Evolutionary conservation across 495 filamentous ascomycete species (phyloP).

Genomic region (Letharia lupina): DNA sequence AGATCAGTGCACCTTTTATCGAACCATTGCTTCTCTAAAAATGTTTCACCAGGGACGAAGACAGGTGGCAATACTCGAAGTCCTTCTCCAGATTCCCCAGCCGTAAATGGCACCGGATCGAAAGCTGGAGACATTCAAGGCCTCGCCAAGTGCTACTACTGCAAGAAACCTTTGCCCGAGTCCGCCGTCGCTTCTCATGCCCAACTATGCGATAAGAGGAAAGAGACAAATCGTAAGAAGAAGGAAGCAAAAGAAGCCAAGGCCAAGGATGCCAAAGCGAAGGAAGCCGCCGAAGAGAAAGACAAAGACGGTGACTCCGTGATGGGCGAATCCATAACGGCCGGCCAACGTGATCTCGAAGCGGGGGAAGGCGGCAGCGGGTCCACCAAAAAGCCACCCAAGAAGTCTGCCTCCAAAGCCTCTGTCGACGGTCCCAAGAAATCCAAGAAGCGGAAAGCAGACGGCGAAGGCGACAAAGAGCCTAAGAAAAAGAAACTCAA

Average conservation of each 20-base stretch:
- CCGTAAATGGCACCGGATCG: conserved; percentile 68
- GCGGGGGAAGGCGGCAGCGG: conserved; percentile 27
- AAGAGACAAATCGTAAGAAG: conserved; percentile 65
- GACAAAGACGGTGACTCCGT: conserved; percentile 50
- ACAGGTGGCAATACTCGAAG: conserved; percentile 24
- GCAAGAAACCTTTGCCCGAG: conserved; percentile 64
- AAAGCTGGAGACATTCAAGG: conserved; percentile 61
- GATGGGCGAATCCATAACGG: conserved; percentile 42
- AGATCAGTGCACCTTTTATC: conserved; percentile 6
- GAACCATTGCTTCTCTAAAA: conserved; percentile 1
- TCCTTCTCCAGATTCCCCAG: conserved; percentile 39
- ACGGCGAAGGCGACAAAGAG: conserved; percentile 59
- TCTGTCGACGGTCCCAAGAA: conserved; percentile 52
- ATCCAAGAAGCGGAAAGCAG: conserved; percentile 90
- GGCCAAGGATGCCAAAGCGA: conserved; percentile 54
- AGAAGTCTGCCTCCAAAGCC: conserved; percentile 54
- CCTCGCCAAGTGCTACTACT: conserved; percentile 68
- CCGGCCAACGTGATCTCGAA: conserved; percentile 30
- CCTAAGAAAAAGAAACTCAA: conserved; percentile 81
- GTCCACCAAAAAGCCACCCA: conserved; percentile 49
- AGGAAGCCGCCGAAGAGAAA: conserved; percentile 50
- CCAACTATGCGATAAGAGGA: conserved; percentile 63
- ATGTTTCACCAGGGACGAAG: conserved; percentile 26
- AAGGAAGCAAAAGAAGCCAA: conserved; percentile 70
- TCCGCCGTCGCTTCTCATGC: conserved; percentile 56